A percentile compares a stretch with the other conserved stretches of the same genome.
Conservation (phyloP, 305 asterid genomes). For the Solanum chacoense region DNA sequence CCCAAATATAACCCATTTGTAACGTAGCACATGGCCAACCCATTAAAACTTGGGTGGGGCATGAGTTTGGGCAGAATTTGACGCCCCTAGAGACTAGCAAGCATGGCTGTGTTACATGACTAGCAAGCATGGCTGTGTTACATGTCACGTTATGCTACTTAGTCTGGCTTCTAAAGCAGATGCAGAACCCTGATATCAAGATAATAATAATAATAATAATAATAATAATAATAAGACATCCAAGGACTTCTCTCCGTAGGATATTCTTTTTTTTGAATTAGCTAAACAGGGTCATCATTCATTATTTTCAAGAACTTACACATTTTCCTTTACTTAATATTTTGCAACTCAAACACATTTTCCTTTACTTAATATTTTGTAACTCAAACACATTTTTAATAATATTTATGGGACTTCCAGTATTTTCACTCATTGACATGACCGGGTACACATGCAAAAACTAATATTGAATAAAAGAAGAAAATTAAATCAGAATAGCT, state of each 20-base stretch:
- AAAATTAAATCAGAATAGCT: neutral
- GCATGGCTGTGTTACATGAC: neutral
- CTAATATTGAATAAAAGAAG: neutral
- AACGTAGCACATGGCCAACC: neutral
- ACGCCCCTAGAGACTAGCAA: neutral
- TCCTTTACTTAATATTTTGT: neutral
- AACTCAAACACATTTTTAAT: neutral
- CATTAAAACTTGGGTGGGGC: neutral
- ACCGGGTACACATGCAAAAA: neutral
- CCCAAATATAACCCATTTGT: neutral
- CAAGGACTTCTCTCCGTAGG: neutral
- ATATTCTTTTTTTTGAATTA: neutral
- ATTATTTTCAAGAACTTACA: neutral
- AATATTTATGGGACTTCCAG: neutral
- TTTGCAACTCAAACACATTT: neutral
- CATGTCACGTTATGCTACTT: neutral
- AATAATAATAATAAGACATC: neutral
- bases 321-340: neutral
- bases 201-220: neutral
- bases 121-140: neutral
- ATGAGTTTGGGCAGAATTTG: neutral
- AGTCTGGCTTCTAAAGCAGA: neutral
- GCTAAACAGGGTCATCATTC: neutral
- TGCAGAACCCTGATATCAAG: neutral
- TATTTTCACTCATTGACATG: neutral